These are phyloP conservation scores for Capsella bursapastoris DNA, from an alignment of 345 rosid species.

Conservation along the genomic window DNA sequence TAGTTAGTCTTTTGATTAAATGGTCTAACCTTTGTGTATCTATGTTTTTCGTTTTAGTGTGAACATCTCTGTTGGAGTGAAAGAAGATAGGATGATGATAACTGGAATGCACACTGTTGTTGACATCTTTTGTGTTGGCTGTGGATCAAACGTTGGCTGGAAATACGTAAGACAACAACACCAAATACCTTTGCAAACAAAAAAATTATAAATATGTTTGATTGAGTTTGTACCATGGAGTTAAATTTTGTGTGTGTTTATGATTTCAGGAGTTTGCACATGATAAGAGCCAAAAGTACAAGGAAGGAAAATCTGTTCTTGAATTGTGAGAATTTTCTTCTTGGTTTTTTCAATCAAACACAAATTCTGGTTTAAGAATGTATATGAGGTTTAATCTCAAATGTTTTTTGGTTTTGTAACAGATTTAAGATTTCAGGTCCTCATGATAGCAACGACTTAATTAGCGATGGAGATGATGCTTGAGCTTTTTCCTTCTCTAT, in stretches of 20 bases:
- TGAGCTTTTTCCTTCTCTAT: background rate
- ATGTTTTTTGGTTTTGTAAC: constrained; percentile 23
- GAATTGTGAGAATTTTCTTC: constrained; percentile 65
- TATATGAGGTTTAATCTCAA: constrained; percentile 3
- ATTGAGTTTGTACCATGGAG: background rate
- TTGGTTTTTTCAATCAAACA: background rate
- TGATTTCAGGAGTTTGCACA: constrained; percentile 76
- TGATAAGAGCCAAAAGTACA: constrained; percentile 78
- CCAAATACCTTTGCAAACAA: background rate
- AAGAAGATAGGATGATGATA: constrained; percentile 75
- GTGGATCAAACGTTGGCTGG: constrained; percentile 98
- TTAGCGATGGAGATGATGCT: constrained; percentile 28
- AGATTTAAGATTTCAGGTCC: constrained; percentile 69
- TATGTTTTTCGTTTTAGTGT: constrained; percentile 48
- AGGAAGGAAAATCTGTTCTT: constrained; percentile 92
- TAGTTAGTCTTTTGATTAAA: background rate
- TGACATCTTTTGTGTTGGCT: constrained; percentile 91
- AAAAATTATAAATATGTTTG: background rate
- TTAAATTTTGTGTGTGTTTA: background rate
- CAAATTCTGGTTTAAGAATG: constrained; percentile 5
- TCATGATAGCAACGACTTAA: constrained; percentile 49
- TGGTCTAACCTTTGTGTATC: background rate
- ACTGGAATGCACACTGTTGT: constrained; percentile 82
- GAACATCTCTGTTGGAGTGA: constrained; percentile 65
- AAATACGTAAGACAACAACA: constrained; percentile 72